A percentile compares a stretch with the other conserved stretches of the same genome.
These are phyloP conservation scores for Dispira parvispora DNA, from an alignment of 192 early-diverging fungal genomes.

Conservation along the genomic window DNA sequence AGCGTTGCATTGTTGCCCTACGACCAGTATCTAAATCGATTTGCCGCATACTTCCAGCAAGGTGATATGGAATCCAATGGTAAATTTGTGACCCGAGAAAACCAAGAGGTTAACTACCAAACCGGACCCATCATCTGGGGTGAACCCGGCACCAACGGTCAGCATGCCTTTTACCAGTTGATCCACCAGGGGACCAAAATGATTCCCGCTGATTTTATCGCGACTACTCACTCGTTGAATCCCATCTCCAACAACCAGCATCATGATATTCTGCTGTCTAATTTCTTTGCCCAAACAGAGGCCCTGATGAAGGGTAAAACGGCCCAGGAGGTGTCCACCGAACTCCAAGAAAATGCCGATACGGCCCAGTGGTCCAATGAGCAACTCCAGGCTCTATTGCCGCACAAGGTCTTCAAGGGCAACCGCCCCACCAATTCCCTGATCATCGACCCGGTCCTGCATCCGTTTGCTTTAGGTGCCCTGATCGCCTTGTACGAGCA, in stretches of 20 bases:
- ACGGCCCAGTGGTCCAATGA: slow-evolving; percentile 23
- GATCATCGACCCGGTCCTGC: slow-evolving; percentile 74
- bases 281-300: slow-evolving; percentile 98
- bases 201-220: slow-evolving; percentile 91
- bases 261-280: slow-evolving; percentile 93
- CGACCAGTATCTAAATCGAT: slow-evolving; percentile 97
- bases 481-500: slow-evolving; percentile 97
- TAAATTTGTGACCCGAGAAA: slow-evolving; percentile 79
- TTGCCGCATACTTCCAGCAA: slow-evolving; percentile 98
- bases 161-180: slow-evolving; percentile 98
- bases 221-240: slow-evolving; percentile 85
- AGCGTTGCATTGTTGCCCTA: slow-evolving; percentile 94
- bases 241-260: slow-evolving; percentile 70
- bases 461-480: slow-evolving; percentile 76
- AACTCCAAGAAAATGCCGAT: slow-evolving; percentile 47
- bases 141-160: slow-evolving; percentile 98
- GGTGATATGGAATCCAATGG: slow-evolving; percentile 99
- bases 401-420: slow-evolving; percentile 95
- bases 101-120: slow-evolving; percentile 58
- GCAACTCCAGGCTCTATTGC: slow-evolving; percentile 47
- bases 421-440: slow-evolving; percentile 97
- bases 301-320: slow-evolving; percentile 91
- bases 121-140: slow-evolving; percentile 99
- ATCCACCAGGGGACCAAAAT: slow-evolving; percentile 99
- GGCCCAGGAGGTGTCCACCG: slow-evolving; percentile 57